Evolutionary conservation across 805 yeast genomes (phyloP), one percentile per base, ranked within the genome.

Genomic region (Cyberlindnera mrakii): DNA sequence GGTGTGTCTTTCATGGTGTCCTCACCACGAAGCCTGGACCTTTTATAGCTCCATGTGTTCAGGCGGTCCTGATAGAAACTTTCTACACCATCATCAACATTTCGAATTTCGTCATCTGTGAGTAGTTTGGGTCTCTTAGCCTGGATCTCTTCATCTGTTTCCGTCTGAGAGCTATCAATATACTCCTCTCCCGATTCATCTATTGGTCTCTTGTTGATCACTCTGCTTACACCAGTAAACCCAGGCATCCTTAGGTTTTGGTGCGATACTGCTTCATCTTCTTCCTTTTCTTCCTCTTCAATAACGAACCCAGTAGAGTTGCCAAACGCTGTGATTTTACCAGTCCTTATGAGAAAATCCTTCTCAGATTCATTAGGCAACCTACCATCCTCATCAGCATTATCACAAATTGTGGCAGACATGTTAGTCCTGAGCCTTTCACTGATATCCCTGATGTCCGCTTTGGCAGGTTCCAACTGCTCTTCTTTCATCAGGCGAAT

Each of bases 271-370:
- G 31, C 37, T 14, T 52, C 46, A 15, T 37, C 53, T 5, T 47
- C 49, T 1, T 54, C 63, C 14, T 58, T 63, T 11, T 58, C 66
- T 13, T 59, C 64, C 14, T 59, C 66, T 2, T 66, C 72, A 4
- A 57, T 53, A 11, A 50, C 71, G 52, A 87, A 84, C 2, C 78
- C 81, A 33, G 72, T 70, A 17, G 77, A 65, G 27, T 77, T 76
- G 10, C 96, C 95, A 68, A 93, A 93, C 0, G 98, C 98, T 0
- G 99, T 93, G 43, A 89, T 78, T 59, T 88, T 81, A 25, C 99
- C 99, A 0, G 91, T 90, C 50, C 99, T 72, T 0, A 93, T 77
- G 47, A 93, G 68, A 56, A 64, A 90, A 40, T 90, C 97, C 44
- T 77, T 77, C 55, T 84, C 85, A 0, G 88, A 64, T 56, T 93